Evolutionary conservation across 2,329 filamentous ascomycete genomes (phyloP).

Genomic region (Venturia asperata): DNA sequence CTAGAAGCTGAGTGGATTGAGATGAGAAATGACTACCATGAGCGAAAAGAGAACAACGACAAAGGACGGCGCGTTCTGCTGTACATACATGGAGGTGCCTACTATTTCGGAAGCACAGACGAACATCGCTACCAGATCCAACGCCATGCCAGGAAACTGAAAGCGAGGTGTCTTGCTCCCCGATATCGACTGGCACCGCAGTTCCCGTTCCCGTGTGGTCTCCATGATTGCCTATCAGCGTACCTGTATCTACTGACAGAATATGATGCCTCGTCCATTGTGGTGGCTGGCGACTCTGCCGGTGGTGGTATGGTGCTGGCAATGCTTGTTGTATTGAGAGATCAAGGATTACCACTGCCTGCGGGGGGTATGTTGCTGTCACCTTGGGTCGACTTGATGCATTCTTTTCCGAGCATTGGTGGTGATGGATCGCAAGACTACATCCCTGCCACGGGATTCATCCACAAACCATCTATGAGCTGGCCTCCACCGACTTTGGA

Average conservation of each 20-base stretch:
- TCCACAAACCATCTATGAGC: constrained; percentile 79
- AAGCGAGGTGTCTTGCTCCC: constrained; percentile 79
- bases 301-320: constrained; percentile 83
- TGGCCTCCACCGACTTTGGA: constrained; percentile 89
- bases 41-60: constrained; percentile 50
- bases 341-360: constrained; percentile 75
- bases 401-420: constrained; percentile 88
- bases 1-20: constrained; percentile 92
- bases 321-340: constrained; percentile 71
- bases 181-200: constrained; percentile 84
- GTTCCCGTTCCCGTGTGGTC: constrained; percentile 88
- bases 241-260: constrained; percentile 75
- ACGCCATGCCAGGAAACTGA: constrained; percentile 86
- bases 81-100: constrained; percentile 89
- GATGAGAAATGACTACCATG: constrained; percentile 75
- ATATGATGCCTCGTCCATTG: constrained; percentile 72
- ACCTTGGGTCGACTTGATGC: constrained; percentile 92
- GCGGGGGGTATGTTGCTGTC: constrained; percentile 87
- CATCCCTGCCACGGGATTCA: constrained; percentile 79
- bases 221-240: constrained; percentile 82
- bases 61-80: constrained; percentile 70
- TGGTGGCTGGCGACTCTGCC: constrained; percentile 87
- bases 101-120: constrained; percentile 92
- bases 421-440: constrained; percentile 71
- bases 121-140: constrained; percentile 99